Evolutionary conservation across 306 rosid genomes (phyloP).

Genomic region (Medicago lupulina): DNA sequence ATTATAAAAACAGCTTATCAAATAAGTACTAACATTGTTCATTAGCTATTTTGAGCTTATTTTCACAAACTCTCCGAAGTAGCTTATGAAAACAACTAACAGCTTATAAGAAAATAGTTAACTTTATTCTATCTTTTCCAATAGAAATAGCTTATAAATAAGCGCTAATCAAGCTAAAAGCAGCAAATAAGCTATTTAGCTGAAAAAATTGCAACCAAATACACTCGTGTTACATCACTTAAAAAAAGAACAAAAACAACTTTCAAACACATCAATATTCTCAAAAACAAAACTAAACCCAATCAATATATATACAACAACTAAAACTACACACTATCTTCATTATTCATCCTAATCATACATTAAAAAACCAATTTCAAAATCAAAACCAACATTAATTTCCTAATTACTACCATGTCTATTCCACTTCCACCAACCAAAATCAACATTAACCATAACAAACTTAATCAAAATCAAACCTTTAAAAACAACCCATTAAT

Average conservation of each 20-base stretch:
- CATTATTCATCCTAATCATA: conserved; percentile 1
- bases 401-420: background rate
- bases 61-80: too few species aligned
- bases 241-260: background rate
- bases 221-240: conserved; percentile 5
- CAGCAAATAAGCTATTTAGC: too few species aligned
- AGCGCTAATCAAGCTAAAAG: too few species aligned
- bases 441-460: background rate
- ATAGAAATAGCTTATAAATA: too few species aligned
- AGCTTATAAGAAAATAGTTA: too few species aligned
- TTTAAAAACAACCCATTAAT: background rate
- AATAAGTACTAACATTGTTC: too few species aligned
- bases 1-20: too few species aligned
- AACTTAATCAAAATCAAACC: background rate
- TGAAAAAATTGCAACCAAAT: background rate
- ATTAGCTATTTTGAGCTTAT: too few species aligned
- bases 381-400: background rate
- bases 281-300: conserved; percentile 1
- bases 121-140: too few species aligned
- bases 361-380: background rate
- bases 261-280: background rate
- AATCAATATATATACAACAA: too few species aligned
- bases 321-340: background rate
- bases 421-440: conserved; percentile 18
- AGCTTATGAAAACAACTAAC: too few species aligned